A percentile compares a stretch with the other conserved stretches of the same genome.
phyloP scores from a whole-genome alignment of 2,329 filamentous ascomycete genomes.

The Diaporthe ilicicola region DNA sequence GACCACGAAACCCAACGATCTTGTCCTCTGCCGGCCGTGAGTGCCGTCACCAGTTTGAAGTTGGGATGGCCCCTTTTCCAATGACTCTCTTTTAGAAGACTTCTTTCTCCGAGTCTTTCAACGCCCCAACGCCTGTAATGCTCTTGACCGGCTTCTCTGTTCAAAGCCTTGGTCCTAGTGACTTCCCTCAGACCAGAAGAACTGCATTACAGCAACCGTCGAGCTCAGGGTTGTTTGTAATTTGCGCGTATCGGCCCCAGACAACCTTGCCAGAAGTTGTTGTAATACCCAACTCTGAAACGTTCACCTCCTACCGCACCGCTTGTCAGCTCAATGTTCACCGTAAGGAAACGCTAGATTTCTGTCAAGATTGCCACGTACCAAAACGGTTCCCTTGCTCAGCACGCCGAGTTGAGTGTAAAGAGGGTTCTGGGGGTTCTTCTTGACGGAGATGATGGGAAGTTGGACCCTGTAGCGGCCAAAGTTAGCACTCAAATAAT shows the following conservation, averaged over 20 bases:
- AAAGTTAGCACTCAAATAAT: neutral
- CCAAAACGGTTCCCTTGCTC: constrained; percentile 79
- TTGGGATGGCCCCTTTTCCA: too few relatives aligned
- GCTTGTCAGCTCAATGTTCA: too few relatives aligned
- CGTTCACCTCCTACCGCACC: constrained; percentile 98
- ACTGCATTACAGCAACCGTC: constrained; percentile 44
- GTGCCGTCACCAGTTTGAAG: neutral
- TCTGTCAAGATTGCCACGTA: too few relatives aligned
- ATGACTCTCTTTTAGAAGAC: neutral
- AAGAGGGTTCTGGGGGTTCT: constrained; percentile 85
- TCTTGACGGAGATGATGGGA: constrained; percentile 73
- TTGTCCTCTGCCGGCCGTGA: neutral
- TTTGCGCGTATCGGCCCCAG: constrained; percentile 86
- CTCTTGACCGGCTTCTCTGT: neutral
- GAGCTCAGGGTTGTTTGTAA: constrained; percentile 62
- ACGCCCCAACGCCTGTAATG: constrained; percentile 27
- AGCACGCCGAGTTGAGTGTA: constrained; percentile 94
- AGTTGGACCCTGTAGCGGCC: constrained; percentile 69
- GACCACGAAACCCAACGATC: neutral
- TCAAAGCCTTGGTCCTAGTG: neutral
- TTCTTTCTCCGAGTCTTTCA: neutral
- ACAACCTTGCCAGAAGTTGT: constrained; percentile 93
- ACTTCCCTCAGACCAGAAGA: constrained; percentile 37
- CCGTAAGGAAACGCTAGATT: too few relatives aligned
- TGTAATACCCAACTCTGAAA: constrained; percentile 88